Conservation (phyloP, 768 basidiomycete species). For the Phylloporus sp. region DNA sequence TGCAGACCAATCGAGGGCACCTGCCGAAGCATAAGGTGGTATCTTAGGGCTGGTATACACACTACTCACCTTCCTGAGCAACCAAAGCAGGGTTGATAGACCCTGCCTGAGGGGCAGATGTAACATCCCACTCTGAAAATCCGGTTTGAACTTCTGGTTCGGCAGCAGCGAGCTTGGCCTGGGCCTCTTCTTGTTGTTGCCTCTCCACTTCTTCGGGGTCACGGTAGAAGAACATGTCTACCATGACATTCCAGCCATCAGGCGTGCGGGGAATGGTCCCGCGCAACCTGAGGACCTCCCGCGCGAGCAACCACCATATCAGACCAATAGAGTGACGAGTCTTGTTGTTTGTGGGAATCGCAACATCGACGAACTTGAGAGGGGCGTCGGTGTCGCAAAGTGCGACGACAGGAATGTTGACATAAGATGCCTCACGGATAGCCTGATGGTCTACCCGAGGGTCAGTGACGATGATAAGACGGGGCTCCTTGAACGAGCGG, state of each 20-base stretch:
- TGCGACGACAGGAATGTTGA: constrained; percentile 99
- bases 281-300: constrained; percentile 94
- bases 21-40: constrained; percentile 29
- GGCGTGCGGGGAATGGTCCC: constrained; percentile 88
- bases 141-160: constrained; percentile 54
- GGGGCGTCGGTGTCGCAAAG: constrained; percentile 99
- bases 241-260: constrained; percentile 98
- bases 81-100: constrained; percentile 76
- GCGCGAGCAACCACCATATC: constrained; percentile 95
- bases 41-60: background rate
- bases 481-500: constrained; percentile 99
- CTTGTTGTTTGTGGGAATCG: constrained; percentile 99
- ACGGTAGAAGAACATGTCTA: constrained; percentile 99
- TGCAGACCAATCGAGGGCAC: constrained; percentile 82
- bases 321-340: constrained; percentile 95
- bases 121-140: constrained; percentile 69
- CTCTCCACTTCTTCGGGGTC: constrained; percentile 99
- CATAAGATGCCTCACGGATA: constrained; percentile 99
- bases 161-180: constrained; percentile 67
- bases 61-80: constrained; percentile 48
- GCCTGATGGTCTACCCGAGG: constrained; percentile 99
- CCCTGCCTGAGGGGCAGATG: constrained; percentile 63
- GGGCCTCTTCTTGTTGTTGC: constrained; percentile 92
- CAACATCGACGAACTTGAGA: constrained; percentile 95
- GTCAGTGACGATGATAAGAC: constrained; percentile 97